Percentiles rank a stretch among this genome's conserved stretches.
Conservation (phyloP, 2,329 filamentous ascomycete genomes). For the Neophaeococcomyces mojaviensis region DNA sequence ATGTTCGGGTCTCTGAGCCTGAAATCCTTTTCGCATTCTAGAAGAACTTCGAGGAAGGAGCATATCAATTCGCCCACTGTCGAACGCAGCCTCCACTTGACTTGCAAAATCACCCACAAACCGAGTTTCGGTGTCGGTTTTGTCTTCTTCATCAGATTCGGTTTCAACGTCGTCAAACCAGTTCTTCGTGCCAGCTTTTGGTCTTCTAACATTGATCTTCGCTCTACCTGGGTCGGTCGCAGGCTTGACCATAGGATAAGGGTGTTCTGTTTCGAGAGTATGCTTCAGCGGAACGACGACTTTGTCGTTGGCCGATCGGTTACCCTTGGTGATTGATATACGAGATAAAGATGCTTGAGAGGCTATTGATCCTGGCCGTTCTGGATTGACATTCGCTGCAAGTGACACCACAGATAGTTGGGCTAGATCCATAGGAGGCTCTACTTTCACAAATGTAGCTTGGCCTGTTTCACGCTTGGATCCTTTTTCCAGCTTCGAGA, state of each 20-base stretch:
- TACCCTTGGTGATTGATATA: slow-evolving; percentile 21
- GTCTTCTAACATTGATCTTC: slow-evolving; percentile 21
- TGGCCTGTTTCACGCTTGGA: slow-evolving; percentile 6
- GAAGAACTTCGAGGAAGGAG: not conserved
- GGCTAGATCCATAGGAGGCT: not conserved
- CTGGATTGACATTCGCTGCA: slow-evolving; percentile 1
- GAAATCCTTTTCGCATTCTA: not conserved
- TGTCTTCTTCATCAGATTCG: slow-evolving; percentile 27
- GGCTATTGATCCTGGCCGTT: slow-evolving; percentile 17
- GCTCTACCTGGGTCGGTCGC: slow-evolving; percentile 9
- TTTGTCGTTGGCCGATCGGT: not conserved
- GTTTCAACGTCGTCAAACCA: slow-evolving; percentile 31
- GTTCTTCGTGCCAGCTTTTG: slow-evolving; percentile 23
- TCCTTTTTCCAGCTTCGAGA: slow-evolving; percentile 12
- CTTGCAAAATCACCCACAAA: slow-evolving; percentile 17
- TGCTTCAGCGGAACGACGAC: not conserved
- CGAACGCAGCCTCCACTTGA: slow-evolving; percentile 20
- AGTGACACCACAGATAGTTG: not conserved
- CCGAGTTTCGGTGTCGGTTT: slow-evolving; percentile 18
- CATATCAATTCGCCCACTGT: slow-evolving; percentile 14
- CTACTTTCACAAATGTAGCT: not conserved
- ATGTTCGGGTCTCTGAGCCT: not conserved
- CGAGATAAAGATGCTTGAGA: slow-evolving; percentile 21
- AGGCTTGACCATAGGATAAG: not conserved
- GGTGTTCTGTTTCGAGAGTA: not conserved